A percentile compares a stretch with the other conserved stretches of the same genome.
These are phyloP conservation scores for Cryomyces minteri DNA, from an alignment of 495 filamentous ascomycete species.

Conservation along the genomic window DNA sequence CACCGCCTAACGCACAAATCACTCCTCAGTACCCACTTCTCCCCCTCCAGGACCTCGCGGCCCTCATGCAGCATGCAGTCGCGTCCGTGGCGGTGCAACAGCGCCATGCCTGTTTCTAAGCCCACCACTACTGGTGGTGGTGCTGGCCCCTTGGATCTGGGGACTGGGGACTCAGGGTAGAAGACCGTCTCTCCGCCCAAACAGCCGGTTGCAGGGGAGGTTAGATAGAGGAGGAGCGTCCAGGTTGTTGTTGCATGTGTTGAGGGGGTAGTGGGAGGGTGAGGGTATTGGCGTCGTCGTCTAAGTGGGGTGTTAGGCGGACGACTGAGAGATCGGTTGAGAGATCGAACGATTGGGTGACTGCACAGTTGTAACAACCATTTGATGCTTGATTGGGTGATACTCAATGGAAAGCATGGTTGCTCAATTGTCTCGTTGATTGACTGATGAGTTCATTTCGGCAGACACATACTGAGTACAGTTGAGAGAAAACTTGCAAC, in stretches of 20 bases:
- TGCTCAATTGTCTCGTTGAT: too few species aligned
- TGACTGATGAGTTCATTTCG: too few species aligned
- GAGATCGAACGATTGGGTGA: too few species aligned
- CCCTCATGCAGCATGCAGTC: constrained; percentile 87
- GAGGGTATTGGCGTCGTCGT: constrained; percentile 63
- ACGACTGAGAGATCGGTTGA: too few species aligned
- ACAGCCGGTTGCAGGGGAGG: constrained; percentile 45
- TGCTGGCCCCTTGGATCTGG: constrained; percentile 31
- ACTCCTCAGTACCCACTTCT: constrained; percentile 86
- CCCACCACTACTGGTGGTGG: too few species aligned
- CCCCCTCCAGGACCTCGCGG: constrained; percentile 54
- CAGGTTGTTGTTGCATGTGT: constrained; percentile 79
- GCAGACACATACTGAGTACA: too few species aligned
- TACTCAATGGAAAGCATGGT: too few species aligned
- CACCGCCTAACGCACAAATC: constrained; percentile 59
- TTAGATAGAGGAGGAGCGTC: constrained; percentile 82
- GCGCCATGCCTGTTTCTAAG: too few species aligned
- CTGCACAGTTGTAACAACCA: too few species aligned
- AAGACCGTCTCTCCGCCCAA: constrained; percentile 82
- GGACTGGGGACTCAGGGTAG: constrained; percentile 42
- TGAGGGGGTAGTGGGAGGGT: constrained; percentile 33
- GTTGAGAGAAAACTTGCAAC: constrained; percentile 13
- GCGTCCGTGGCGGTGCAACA: constrained; percentile 72
- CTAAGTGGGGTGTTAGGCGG: constrained; percentile 17
- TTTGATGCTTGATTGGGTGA: too few species aligned